phyloP scores from a whole-genome alignment of 164 flowering plant species.

The grape (Vitis vinifera) region DNA sequence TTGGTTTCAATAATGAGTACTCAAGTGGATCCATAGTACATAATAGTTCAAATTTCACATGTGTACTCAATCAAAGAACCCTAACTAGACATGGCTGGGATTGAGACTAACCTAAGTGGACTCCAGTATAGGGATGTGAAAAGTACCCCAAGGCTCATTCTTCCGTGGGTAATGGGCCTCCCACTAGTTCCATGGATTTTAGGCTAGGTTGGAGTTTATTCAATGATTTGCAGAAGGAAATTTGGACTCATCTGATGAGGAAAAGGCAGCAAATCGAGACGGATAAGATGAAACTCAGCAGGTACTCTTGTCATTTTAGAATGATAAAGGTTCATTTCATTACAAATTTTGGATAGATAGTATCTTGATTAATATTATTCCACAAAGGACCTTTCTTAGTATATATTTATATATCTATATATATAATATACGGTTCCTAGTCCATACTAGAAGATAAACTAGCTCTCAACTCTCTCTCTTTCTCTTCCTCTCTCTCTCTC shows the following conservation, averaged over 20 bases:
- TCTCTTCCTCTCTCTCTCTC: slow-evolving; percentile 12
- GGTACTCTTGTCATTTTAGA: neutral
- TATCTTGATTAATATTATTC: neutral
- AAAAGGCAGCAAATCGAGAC: too few species aligned
- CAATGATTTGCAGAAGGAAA: too few species aligned
- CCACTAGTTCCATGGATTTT: too few species aligned
- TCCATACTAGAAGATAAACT: slow-evolving; percentile 15
- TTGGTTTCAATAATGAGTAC: too few species aligned
- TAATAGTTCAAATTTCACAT: neutral
- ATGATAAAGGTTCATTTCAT: neutral
- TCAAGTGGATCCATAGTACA: neutral
- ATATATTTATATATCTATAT: slow-evolving; percentile 3
- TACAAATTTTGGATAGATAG: neutral
- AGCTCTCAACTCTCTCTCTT: slow-evolving; percentile 6
- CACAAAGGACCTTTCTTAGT: slow-evolving; percentile 2
- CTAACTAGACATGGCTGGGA: too few species aligned
- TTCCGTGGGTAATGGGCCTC: too few species aligned
- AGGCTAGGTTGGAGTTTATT: too few species aligned
- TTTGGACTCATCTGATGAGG: too few species aligned
- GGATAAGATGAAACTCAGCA: neutral
- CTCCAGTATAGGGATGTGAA: too few species aligned
- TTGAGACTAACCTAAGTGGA: too few species aligned
- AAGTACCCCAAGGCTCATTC: too few species aligned
- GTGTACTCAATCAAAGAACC: too few species aligned
- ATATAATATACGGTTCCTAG: neutral